A percentile compares a stretch with the other conserved stretches of the same genome.
These are phyloP conservation scores for Hyaloperonospora arabidopsidis DNA, from an alignment of 352 stramenopile genomes.

Conservation along the genomic window DNA sequence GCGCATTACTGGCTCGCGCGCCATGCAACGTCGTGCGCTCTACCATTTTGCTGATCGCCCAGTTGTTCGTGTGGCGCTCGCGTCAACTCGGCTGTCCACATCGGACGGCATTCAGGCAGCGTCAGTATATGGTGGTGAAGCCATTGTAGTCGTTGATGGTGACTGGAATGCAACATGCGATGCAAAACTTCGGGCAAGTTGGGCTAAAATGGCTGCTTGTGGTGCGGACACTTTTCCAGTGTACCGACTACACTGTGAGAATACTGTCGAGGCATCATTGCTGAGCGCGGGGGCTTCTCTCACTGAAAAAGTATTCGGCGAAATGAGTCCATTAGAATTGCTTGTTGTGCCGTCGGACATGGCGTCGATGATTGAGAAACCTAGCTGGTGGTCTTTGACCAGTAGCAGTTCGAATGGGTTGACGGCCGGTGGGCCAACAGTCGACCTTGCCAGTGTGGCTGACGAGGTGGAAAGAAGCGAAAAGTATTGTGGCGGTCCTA, in stretches of 20 bases:
- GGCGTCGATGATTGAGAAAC: conserved; percentile 46
- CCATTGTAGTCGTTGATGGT: conserved; percentile 74
- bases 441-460: conserved; percentile 26
- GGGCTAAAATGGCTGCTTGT: conserved; percentile 54
- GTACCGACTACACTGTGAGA: conserved; percentile 74
- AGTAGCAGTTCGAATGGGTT: conserved; percentile 29
- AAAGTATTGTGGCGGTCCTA: conserved; percentile 36
- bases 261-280: conserved; percentile 68
- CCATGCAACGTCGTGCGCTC: conserved; percentile 52
- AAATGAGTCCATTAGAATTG: conserved; percentile 67
- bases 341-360: conserved; percentile 49
- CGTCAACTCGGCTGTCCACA: conserved; percentile 51
- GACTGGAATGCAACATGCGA: conserved; percentile 78
- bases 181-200: conserved; percentile 72
- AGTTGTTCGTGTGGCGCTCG: conserved; percentile 58
- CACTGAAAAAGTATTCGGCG: conserved; percentile 70
- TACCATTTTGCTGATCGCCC: conserved; percentile 61
- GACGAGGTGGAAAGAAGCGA: conserved; percentile 36
- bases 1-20: conserved; percentile 41
- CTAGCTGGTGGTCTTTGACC: conserved; percentile 55
- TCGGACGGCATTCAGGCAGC: conserved; percentile 36
- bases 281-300: conserved; percentile 64
- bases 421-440: conserved; percentile 18
- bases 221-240: conserved; percentile 46
- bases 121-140: conserved; percentile 64